Evolutionary conservation across 1,284 basidiomycete species (phyloP).

Genomic region (Apiotrichum domesticum): DNA sequence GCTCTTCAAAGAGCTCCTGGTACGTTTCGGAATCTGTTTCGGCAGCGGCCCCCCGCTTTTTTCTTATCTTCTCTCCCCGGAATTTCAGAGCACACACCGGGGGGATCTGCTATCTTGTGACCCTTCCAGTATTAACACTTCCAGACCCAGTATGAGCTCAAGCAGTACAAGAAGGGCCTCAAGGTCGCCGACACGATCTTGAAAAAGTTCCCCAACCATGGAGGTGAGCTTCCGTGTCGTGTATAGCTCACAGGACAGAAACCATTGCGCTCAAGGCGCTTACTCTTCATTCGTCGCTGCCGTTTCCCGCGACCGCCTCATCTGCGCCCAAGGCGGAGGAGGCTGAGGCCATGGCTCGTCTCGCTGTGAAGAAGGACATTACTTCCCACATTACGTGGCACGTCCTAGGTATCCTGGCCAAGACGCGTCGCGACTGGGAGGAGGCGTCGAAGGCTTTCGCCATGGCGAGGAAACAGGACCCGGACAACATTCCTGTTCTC

Average conservation of each 20-base stretch:
- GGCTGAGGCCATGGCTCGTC: slow-evolving; percentile 73
- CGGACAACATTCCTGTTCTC: slow-evolving; percentile 91
- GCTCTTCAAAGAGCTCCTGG: slow-evolving; percentile 84
- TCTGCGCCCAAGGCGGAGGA: slow-evolving; percentile 65
- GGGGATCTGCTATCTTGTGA: neutral
- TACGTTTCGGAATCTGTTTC: slow-evolving; percentile 28
- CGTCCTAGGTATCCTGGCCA: slow-evolving; percentile 88
- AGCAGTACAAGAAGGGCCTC: slow-evolving; percentile 82
- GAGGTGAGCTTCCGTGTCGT: slow-evolving; percentile 54
- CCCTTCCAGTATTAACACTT: neutral
- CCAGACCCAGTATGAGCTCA: slow-evolving; percentile 70
- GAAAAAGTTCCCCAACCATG: slow-evolving; percentile 93
- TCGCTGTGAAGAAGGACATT: slow-evolving; percentile 80
- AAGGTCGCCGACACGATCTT: slow-evolving; percentile 92
- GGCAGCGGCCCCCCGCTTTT: neutral
- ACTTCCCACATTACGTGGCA: slow-evolving; percentile 98
- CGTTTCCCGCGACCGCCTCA: slow-evolving; percentile 39
- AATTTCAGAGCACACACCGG: too few species aligned
- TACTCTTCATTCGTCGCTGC: slow-evolving; percentile 55
- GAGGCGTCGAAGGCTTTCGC: slow-evolving; percentile 54
- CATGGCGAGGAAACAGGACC: slow-evolving; percentile 76
- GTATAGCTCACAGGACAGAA: slow-evolving; percentile 52
- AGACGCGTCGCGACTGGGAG: slow-evolving; percentile 53
- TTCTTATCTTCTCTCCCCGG: slow-evolving; percentile 4
- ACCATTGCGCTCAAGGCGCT: slow-evolving; percentile 92